Base-by-base conservation (phyloP, 371 early-diverging fungal species). In the Synchytrium microbalum region DNA sequence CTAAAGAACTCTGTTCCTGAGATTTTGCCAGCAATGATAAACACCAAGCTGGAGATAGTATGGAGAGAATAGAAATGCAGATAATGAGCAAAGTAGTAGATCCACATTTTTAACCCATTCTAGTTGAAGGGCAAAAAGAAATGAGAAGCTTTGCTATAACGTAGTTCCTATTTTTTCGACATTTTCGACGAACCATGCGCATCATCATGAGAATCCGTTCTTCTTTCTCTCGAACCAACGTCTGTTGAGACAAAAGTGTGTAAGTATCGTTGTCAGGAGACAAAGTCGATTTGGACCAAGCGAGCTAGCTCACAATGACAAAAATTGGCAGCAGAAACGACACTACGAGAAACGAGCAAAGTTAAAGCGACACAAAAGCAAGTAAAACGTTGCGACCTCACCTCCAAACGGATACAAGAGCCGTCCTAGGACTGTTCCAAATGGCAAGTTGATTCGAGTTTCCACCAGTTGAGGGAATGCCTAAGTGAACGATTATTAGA, bases 151-250 rank as follows among this genome's bases (percentile, higher is more conserved):
- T n/a, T n/a, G n/a, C n/a, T n/a, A n/a, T n/a, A n/a, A n/a, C n/a
- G n/a, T n/a, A n/a, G n/a, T n/a, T n/a, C n/a, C n/a, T n/a, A n/a
- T n/a, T n/a, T n/a, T n/a, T n/a, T n/a, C n/a, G n/a, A n/a, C n/a
- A n/a, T n/a, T n/a, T n/a, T n/a, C n/a, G n/a, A n/a, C n/a, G n/a
- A 67, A 86, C 86, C 88, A 88, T 87, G 65, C 72, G 66, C 86
- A 88, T 86, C 87, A 88, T 88, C 53, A 85, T 73, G 25, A 84
- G 63, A 38, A 51, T 51, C 23, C 51, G 14, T 14, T 51, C 51
- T 51, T 51, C 51, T 51, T 51, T 51, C 51, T 51, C 51, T 51
- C 79, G 77, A 51, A 88, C 88, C 2, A 88, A 67, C 26, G n/a
- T n/a, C n/a, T n/a, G n/a, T n/a, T n/a, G n/a, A n/a, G n/a, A n/a